These are phyloP conservation scores for Herpetospermum pedunculosum DNA, from an alignment of 306 rosid species.

Conservation along the genomic window DNA sequence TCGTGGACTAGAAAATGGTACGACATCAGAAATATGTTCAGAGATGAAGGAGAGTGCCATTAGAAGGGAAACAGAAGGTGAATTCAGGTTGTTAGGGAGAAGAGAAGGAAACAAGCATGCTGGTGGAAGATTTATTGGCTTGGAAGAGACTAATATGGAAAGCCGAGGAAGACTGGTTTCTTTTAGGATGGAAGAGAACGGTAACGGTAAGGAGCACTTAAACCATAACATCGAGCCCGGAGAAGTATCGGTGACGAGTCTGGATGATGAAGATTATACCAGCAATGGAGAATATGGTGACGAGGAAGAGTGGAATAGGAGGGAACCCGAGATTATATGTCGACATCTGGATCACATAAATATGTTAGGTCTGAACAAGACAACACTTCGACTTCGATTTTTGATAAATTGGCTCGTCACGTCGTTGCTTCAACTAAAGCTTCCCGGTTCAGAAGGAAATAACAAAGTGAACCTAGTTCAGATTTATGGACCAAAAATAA, in stretches of 20 bases:
- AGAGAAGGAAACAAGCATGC: slow-evolving; percentile 59
- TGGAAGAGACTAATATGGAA: slow-evolving; percentile 52
- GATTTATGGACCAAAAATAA: slow-evolving; percentile 90
- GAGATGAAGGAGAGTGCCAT: slow-evolving; percentile 86
- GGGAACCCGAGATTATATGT: slow-evolving; percentile 70
- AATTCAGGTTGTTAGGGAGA: slow-evolving; percentile 76
- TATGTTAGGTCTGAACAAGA: slow-evolving; percentile 86
- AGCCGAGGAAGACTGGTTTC: slow-evolving; percentile 71
- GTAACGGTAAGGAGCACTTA: slow-evolving; percentile 31
- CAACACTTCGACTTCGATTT: slow-evolving; percentile 75
- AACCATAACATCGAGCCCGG: slow-evolving; percentile 40
- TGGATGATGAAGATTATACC: slow-evolving; percentile 60
- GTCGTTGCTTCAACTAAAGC: slow-evolving; percentile 67
- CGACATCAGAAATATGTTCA: slow-evolving; percentile 32
- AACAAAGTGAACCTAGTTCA: slow-evolving; percentile 47
- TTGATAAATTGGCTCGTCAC: slow-evolving; percentile 93
- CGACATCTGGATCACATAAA: slow-evolving; percentile 74
- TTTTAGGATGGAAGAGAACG: slow-evolving; percentile 72
- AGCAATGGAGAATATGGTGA: slow-evolving; percentile 75
- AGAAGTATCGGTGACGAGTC: slow-evolving; percentile 47
- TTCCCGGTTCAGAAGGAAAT: slow-evolving; percentile 39
- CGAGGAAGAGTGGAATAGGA: slow-evolving; percentile 41
- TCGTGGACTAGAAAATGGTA: slow-evolving; percentile 38
- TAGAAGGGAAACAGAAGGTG: slow-evolving; percentile 97
- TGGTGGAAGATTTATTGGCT: slow-evolving; percentile 63